phyloP scores from a whole-genome alignment of 768 basidiomycete genomes.

The Hortiboletus campestris region DNA sequence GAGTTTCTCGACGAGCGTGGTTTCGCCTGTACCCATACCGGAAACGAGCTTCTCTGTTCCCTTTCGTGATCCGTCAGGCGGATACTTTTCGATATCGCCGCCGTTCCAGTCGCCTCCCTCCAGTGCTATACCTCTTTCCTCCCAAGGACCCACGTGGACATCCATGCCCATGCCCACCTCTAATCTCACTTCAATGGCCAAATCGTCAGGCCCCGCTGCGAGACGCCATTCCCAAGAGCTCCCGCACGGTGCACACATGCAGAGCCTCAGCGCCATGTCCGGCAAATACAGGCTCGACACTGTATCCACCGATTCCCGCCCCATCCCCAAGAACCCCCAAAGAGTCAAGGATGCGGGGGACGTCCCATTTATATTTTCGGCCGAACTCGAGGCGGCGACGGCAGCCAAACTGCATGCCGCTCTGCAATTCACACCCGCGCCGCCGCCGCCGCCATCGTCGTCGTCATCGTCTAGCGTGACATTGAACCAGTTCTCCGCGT shows the following conservation, averaged over 20 bases:
- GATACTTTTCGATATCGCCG: slow-evolving; percentile 15
- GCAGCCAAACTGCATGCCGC: slow-evolving; percentile 29
- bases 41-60: slow-evolving; percentile 15
- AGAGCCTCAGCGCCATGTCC: slow-evolving; percentile 25
- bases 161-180: background rate
- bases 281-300: slow-evolving; percentile 24
- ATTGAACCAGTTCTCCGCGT: slow-evolving; percentile 13
- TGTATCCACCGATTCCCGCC: slow-evolving; percentile 10
- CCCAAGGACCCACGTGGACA: slow-evolving; percentile 21
- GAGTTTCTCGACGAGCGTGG: slow-evolving; percentile 6
- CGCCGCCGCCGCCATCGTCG: slow-evolving; percentile 7
- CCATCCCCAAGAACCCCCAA: slow-evolving; percentile 9
- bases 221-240: slow-evolving; percentile 25
- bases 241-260: slow-evolving; percentile 15
- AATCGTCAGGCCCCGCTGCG: background rate
- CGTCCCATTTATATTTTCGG: slow-evolving; percentile 31
- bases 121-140: slow-evolving; percentile 6
- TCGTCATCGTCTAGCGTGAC: background rate
- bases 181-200: background rate
- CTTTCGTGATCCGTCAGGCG: slow-evolving; percentile 12
- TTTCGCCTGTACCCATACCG: slow-evolving; percentile 10
- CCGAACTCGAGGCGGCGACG: slow-evolving; percentile 30
- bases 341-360: slow-evolving; percentile 32
- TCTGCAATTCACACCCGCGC: slow-evolving; percentile 17
- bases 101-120: slow-evolving; percentile 11